A percentile compares a stretch with the other conserved stretches of the same genome.
Conservation (phyloP, 2,329 filamentous ascomycete genomes). For the Boeremia exigua region DNA sequence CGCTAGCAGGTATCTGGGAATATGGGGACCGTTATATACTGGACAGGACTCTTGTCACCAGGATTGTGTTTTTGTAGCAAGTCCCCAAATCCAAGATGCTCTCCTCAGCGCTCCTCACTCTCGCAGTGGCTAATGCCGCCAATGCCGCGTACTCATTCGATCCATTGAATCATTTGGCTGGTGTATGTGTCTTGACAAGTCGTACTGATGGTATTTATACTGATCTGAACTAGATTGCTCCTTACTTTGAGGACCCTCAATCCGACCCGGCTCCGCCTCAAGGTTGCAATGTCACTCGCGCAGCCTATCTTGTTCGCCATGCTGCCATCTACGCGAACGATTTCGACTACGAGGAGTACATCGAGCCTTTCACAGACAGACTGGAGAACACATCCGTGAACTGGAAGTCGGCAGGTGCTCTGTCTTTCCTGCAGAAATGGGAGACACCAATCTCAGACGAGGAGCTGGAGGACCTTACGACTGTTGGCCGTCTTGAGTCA, state of each 20-base stretch:
- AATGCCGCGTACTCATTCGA: slow-evolving; percentile 52
- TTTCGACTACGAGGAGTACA: slow-evolving; percentile 59
- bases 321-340: slow-evolving; percentile 61
- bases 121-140: slow-evolving; percentile 35
- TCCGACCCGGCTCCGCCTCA: slow-evolving; percentile 56
- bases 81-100: slow-evolving; percentile 18
- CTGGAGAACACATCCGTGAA: slow-evolving; percentile 64
- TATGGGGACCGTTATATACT: slow-evolving; percentile 3
- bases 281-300: slow-evolving; percentile 59
- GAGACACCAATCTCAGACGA: slow-evolving; percentile 61
- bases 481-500: slow-evolving; percentile 66
- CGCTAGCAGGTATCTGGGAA: neutral
- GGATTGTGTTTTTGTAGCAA: slow-evolving; percentile 1
- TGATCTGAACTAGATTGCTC: slow-evolving; percentile 45
- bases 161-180: slow-evolving; percentile 57
- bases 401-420: slow-evolving; percentile 62
- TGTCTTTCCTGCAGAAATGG: slow-evolving; percentile 66
- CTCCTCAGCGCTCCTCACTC: slow-evolving; percentile 27
- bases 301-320: slow-evolving; percentile 58
- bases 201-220: too few relatives aligned
- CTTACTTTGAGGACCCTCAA: slow-evolving; percentile 58
- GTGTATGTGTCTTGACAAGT: slow-evolving; percentile 22
- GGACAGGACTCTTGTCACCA: neutral
- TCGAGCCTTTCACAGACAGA: slow-evolving; percentile 62
- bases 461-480: slow-evolving; percentile 65